Percentiles rank a stretch among this genome's conserved stretches.
phyloP scores from a whole-genome alignment of 2,329 filamentous ascomycete genomes.

The Nannizziopsis barbatae region DNA sequence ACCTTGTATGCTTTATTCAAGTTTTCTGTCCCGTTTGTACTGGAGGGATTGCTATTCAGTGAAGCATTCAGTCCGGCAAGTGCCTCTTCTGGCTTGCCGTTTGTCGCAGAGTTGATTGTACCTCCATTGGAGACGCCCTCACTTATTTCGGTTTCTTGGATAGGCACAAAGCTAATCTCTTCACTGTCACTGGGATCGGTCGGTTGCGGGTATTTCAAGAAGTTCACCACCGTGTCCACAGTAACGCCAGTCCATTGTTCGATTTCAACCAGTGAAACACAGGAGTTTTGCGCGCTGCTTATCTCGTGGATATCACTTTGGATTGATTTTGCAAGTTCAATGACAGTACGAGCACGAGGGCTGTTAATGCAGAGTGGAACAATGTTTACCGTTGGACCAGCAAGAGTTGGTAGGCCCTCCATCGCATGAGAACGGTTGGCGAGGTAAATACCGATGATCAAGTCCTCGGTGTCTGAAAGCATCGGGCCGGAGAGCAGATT shows the following conservation, averaged over 20 bases:
- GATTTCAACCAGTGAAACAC: slow-evolving; percentile 59
- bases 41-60: neutral
- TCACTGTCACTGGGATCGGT: slow-evolving; percentile 7
- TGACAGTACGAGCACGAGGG: slow-evolving; percentile 26
- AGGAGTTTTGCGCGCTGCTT: slow-evolving; percentile 43
- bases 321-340: slow-evolving; percentile 48
- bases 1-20: slow-evolving; percentile 4
- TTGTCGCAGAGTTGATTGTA: neutral
- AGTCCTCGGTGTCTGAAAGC: slow-evolving; percentile 20
- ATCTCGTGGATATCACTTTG: slow-evolving; percentile 59
- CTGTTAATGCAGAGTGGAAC: slow-evolving; percentile 55
- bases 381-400: slow-evolving; percentile 66
- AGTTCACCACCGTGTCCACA: slow-evolving; percentile 70
- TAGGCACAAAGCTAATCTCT: neutral
- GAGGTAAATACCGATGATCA: slow-evolving; percentile 69
- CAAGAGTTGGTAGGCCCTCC: slow-evolving; percentile 39
- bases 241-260: slow-evolving; percentile 60
- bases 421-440: slow-evolving; percentile 57
- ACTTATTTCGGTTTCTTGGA: neutral
- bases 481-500: neutral
- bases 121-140: neutral
- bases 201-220: slow-evolving; percentile 48
- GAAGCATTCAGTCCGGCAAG: neutral
- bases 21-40: neutral
- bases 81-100: neutral